Base-by-base conservation (phyloP, 108 stramenopile species). In the Cyclotella choctawhatcheeana region DNA sequence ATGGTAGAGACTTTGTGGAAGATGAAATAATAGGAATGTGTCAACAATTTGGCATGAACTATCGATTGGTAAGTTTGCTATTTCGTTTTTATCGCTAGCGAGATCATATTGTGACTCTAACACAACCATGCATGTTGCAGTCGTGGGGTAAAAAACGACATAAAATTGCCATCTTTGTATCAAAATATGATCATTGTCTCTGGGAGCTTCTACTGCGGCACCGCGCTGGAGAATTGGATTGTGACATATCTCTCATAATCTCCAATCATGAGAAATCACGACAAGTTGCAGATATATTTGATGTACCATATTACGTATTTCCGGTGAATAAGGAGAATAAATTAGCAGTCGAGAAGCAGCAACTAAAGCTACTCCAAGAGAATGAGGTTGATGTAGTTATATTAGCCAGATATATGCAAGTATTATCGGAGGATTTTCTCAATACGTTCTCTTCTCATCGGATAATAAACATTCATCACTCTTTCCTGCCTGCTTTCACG, bases 381-480 rank as follows among this genome's bases (percentile, higher is more conserved):
- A 35, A 80, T 44, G 63, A 88, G 26, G 76, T 95, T 35, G 92
- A 95, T 80, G 29, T 93, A 10, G 67, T 95, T 0, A 83, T 95
- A 5, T 60, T 95, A 54, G 94, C 94, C 35, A 65, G 94, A 18
- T 95, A 95, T 70, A 95, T 95, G 94, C 94, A 95, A 74, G 74
- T 95, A 16, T 48, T 95, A 12, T 82, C 90, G 8, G 59, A 71
- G 14, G 60, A 71, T 14, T 95, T 95, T 66, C 86, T 88, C 69
- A 51, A 86, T 27, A 63, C 79, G 5, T 93, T 78, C 64, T 70
- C 10, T 31, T 31, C 82, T 45, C 64, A 90, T 65, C 73, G 63
- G 0, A 88, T 91, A 44, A 92, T 95, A 61, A 95, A 95, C 67
- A 93, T 95, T 45, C 94, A 95, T 67, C 94, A 95, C 76, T 92